Conservation (phyloP, 2,329 filamentous ascomycete species). For the Cryphonectria naterciae region DNA sequence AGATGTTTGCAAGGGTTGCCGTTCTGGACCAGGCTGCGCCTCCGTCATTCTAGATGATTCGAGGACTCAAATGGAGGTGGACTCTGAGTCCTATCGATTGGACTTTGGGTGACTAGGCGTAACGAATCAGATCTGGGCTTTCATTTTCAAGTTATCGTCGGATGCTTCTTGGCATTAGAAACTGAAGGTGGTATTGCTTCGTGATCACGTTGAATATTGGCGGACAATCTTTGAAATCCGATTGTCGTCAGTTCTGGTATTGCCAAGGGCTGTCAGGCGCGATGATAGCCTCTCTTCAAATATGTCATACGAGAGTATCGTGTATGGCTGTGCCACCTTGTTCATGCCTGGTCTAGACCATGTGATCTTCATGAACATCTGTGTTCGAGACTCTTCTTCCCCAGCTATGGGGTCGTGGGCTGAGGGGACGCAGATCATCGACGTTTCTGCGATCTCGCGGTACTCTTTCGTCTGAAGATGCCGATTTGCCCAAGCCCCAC, state of each 20-base stretch:
- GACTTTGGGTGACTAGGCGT: background rate
- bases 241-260: background rate
- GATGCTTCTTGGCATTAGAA: background rate
- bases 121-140: background rate
- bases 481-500: background rate
- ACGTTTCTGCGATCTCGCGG: background rate
- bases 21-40: background rate
- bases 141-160: background rate
- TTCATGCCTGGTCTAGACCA: background rate
- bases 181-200: slow-evolving; percentile 5
- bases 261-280: background rate
- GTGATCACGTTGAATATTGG: background rate
- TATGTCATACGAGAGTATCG: background rate
- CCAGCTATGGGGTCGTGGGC: background rate
- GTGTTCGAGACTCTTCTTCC: background rate
- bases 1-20: background rate
- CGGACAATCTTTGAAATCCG: background rate
- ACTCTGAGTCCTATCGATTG: background rate
- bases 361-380: background rate
- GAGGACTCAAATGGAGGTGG: background rate
- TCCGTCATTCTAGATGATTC: background rate
- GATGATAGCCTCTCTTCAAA: background rate
- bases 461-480: background rate
- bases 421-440: background rate
- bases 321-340: background rate